Percentiles rank a stretch among this genome's conserved stretches.
Evolutionary conservation across 2,329 filamentous ascomycete species (phyloP).

Genomic region (Verticillium tricorpus): DNA sequence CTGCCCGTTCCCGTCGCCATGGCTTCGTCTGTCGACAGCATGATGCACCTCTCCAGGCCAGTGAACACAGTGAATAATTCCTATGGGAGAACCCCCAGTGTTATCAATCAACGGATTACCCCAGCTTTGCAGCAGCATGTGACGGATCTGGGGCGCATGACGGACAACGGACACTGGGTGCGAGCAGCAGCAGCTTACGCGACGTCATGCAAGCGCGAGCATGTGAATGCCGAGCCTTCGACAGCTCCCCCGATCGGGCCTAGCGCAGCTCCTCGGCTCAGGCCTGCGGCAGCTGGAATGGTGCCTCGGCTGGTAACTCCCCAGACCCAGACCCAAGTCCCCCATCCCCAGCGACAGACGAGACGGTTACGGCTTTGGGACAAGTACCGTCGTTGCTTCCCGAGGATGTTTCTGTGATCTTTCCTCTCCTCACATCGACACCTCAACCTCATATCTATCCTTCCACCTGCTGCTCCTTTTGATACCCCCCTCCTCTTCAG

Average conservation of each 20-base stretch:
- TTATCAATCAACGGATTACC: background rate
- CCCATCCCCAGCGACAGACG: background rate
- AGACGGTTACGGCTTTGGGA: background rate
- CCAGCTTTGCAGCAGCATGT: background rate
- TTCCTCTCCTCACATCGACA: background rate
- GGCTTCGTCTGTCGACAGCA: background rate
- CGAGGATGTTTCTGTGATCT: background rate
- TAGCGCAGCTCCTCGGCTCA: slow-evolving; percentile 12
- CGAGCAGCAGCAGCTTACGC: background rate
- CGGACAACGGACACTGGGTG: background rate
- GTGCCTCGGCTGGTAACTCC: slow-evolving; percentile 14
- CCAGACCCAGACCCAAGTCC: background rate
- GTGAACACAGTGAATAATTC: too few species aligned
- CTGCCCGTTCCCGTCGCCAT: too few species aligned
- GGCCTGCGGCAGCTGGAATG: slow-evolving; percentile 4
- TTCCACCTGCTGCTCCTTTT: background rate
- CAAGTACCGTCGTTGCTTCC: background rate
- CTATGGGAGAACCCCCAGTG: too few species aligned
- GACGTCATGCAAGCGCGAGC: background rate
- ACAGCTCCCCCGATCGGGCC: slow-evolving; percentile 2
- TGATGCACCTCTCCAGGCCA: too few species aligned
- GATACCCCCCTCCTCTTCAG: background rate
- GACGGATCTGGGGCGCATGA: background rate
- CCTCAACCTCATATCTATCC: background rate
- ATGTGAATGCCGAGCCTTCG: slow-evolving; percentile 4